A percentile compares a stretch with the other conserved stretches of the same genome.
These are phyloP conservation scores for Thuidium tamariscinum DNA, from an alignment of 225 moss, liverwort and hornwort genomes.

Conservation along the genomic window DNA sequence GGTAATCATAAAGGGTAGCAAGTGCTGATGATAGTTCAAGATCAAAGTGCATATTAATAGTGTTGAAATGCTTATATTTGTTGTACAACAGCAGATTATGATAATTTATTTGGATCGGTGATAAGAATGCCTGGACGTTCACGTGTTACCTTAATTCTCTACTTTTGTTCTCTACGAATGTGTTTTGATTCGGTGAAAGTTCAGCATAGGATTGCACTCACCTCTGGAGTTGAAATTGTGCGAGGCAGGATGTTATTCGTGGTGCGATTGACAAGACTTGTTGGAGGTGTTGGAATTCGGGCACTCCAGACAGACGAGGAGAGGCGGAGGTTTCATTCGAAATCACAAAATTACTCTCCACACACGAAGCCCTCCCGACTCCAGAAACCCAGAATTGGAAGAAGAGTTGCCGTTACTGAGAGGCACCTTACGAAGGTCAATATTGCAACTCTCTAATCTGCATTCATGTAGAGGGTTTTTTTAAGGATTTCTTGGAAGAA, in stretches of 20 bases:
- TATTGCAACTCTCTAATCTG: neutral
- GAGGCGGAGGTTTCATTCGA: constrained; percentile 4
- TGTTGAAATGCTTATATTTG: neutral
- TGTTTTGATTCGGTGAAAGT: neutral
- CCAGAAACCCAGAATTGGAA: constrained; percentile 6
- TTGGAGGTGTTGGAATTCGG: constrained; percentile 2
- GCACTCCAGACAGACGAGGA: constrained; percentile 32
- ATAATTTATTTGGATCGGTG: neutral
- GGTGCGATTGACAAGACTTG: neutral
- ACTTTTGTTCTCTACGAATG: neutral
- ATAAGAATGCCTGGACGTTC: neutral
- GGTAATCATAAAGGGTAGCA: neutral
- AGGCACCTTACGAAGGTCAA: constrained; percentile 14
- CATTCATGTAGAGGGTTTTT: neutral
- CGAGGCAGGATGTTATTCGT: constrained; percentile 11
- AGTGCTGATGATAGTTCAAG: neutral
- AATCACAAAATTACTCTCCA: constrained; percentile 9
- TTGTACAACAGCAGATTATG: neutral
- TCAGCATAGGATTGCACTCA: neutral
- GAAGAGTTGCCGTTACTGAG: constrained; percentile 28
- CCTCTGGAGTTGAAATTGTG: neutral
- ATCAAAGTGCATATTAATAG: neutral
- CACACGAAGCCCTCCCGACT: neutral
- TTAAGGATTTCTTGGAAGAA: neutral
- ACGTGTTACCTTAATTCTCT: neutral